A percentile compares a stretch with the other conserved stretches of the same genome.
Conservation (phyloP, 2,329 filamentous ascomycete species). For the Boeremia exigua region DNA sequence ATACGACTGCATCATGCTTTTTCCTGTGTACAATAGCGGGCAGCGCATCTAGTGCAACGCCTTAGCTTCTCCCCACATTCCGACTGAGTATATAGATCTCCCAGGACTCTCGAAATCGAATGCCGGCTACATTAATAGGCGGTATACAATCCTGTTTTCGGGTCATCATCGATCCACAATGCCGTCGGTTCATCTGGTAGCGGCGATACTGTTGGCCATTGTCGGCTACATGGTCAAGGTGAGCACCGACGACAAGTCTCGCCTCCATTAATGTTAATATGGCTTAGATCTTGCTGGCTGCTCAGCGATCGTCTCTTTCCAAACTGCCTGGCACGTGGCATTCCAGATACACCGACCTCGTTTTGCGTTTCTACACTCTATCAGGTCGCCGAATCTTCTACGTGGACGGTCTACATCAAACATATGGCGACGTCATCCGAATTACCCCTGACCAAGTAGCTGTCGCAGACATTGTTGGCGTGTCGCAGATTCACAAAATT, state of each 20-base stretch:
- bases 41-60: neutral
- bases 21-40: no score
- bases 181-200: conserved; percentile 1
- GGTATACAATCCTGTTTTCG: neutral
- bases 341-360: conserved; percentile 36
- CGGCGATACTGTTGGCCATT: neutral
- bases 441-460: conserved; percentile 34
- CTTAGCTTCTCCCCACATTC: conserved; percentile 5
- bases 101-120: neutral
- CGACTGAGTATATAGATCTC: neutral
- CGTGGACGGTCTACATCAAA: conserved; percentile 46
- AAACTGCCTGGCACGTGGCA: conserved; percentile 41
- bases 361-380: conserved; percentile 46
- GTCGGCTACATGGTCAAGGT: conserved; percentile 1
- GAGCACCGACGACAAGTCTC: neutral
- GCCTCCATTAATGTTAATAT: neutral
- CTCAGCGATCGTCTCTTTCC: conserved; percentile 10
- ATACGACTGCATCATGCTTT: no score
- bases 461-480: conserved; percentile 26
- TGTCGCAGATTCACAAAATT: conserved; percentile 40
- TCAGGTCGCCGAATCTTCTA: conserved; percentile 48
- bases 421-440: conserved; percentile 37
- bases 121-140: neutral
- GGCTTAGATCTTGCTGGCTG: neutral
- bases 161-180: neutral